Evolutionary conservation across 345 rosid species (phyloP).

Genomic region (Angophora floribunda): DNA sequence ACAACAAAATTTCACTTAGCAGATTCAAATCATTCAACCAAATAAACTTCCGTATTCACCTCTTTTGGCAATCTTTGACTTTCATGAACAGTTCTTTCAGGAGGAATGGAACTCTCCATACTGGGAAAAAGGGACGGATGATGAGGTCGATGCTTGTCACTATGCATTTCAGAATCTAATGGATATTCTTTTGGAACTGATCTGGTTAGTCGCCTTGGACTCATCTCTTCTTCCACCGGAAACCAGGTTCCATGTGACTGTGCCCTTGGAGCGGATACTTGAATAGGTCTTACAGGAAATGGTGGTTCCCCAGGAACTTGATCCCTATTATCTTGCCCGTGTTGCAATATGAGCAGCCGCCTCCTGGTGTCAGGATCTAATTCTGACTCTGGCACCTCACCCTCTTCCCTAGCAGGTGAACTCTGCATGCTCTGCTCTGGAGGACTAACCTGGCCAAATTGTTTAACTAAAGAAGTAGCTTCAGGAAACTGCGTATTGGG

Average conservation of each 20-base stretch:
- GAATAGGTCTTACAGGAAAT: constrained; percentile 56
- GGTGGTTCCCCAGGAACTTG: constrained; percentile 51
- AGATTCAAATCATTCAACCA: not conserved
- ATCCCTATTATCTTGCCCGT: constrained; percentile 92
- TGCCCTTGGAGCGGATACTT: constrained; percentile 53
- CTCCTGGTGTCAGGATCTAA: constrained; percentile 96
- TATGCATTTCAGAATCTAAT: constrained; percentile 51
- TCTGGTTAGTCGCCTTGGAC: constrained; percentile 54
- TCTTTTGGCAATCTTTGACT: constrained; percentile 73
- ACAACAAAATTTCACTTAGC: not conserved
- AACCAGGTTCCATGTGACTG: constrained; percentile 72
- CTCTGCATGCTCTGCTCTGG: constrained; percentile 68
- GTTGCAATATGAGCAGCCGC: constrained; percentile 95
- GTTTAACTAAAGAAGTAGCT: constrained; percentile 44
- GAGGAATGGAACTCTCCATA: constrained; percentile 50
- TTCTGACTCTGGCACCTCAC: constrained; percentile 98
- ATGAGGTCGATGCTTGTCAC: constrained; percentile 58
- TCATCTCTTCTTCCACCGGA: constrained; percentile 80
- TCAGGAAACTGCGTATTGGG: constrained; percentile 46
- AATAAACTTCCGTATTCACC: constrained; percentile 24
- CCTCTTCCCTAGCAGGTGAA: constrained; percentile 99
- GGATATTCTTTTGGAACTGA: constrained; percentile 54
- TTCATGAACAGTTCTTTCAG: constrained; percentile 71
- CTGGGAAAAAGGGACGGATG: constrained; percentile 54
- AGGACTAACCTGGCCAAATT: constrained; percentile 39